Base-by-base conservation (phyloP, 1,284 basidiomycete species). In the Ceratobasidium sp. region DNA sequence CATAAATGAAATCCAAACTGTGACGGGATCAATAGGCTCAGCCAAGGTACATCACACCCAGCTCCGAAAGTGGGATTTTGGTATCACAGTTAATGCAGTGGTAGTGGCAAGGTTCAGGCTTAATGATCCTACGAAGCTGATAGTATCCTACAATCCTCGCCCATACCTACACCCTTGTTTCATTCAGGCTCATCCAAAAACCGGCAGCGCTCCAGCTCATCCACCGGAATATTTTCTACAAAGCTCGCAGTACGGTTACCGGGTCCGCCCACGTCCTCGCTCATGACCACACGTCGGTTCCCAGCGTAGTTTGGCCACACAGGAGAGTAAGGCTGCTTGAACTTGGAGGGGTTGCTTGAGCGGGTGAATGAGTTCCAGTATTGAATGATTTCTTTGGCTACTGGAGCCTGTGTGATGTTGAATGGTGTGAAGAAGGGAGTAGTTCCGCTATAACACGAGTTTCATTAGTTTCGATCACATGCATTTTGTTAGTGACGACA, bases 321-420 rank as follows among this genome's bases (percentile, higher is more conserved):
- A 0, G 79, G 79, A 6, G 80, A 80, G 17, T 71, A 74, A 0
- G 73, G 20, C 34, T 75, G 65, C 58, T 76, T 78, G 34, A 65
- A 69, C 0, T 70, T 71, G 7, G 80, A 79, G 0, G 81, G 82
- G 65, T 80, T 57, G 17, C 79, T 80, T 5, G 74, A 74, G 1
- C 77, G 74, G 1, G 75, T 77, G 70, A 83, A 82, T 1, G 81
- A 82, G 12, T 81, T 80, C 82, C 82, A 83, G 71, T 80, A 82
- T 7, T 76, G 78, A 42, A 83, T 81, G 15, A 80, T 80, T 71
- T 82, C 80, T 50, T 75, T 71, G 3, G 81, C 78, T 4, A 83
- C 75, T 1, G 73, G 69, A 10, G 75, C 71, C 74, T 83, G 82
- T 32, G 80, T 82, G 15, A 55, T 2, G 47, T 68, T 67, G 40